phyloP scores from a whole-genome alignment of 345 rosid genomes.

The Nasturtium officinale region DNA sequence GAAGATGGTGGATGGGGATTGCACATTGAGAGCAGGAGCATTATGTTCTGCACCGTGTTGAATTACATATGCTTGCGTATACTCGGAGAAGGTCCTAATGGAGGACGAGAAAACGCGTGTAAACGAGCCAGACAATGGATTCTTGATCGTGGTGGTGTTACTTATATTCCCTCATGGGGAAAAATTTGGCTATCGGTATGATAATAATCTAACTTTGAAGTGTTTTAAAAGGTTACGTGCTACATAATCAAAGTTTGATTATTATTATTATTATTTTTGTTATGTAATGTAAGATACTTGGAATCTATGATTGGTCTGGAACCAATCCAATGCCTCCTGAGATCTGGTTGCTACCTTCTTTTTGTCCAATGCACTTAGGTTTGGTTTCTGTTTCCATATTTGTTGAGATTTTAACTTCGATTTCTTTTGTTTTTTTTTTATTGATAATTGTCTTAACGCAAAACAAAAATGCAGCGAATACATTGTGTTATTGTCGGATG shows the following conservation, averaged over 20 bases:
- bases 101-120: constrained; percentile 40
- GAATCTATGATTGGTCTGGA: constrained; percentile 71
- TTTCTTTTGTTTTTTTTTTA: not conserved
- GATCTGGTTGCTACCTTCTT: constrained; percentile 58
- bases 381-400: not conserved
- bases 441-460: not conserved
- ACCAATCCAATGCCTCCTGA: constrained; percentile 75
- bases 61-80: constrained; percentile 62
- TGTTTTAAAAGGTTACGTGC: not conserved
- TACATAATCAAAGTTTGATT: not conserved
- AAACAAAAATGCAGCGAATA: constrained; percentile 48
- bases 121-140: constrained; percentile 62
- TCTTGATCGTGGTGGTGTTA: constrained; percentile 62
- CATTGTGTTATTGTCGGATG: constrained; percentile 59
- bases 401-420: not conserved
- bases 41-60: constrained; percentile 60
- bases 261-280: not conserved
- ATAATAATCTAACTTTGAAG: not conserved
- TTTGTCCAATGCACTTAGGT: constrained; percentile 62
- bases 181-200: constrained; percentile 61
- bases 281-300: constrained; percentile 45
- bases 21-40: constrained; percentile 60
- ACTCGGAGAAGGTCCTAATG: constrained; percentile 55
- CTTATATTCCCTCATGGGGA: constrained; percentile 64
- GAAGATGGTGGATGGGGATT: constrained; percentile 82